Evolutionary conservation across 805 yeast genomes (phyloP), one percentile per base, ranked within the genome.

Genomic region (Clavispora carvajalis): DNA sequence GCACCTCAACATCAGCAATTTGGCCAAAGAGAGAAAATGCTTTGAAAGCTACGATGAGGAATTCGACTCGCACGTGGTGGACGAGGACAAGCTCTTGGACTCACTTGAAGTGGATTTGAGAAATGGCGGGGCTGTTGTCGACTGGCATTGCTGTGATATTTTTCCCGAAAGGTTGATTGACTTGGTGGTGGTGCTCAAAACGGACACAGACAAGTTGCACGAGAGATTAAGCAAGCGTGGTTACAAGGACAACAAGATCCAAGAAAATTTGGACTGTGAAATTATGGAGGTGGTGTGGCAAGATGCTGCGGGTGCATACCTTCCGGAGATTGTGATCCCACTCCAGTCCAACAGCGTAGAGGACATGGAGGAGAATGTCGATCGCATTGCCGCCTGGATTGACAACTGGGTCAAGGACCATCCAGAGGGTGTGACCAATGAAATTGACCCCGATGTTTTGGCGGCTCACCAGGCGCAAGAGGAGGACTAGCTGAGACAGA

Each of bases 131-230:
- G 71, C 74, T n/a, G 69, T 93, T 7, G 73, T 93, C 10, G 99
- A 93, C 62, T 93, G 99, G 99, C 99, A 93, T 59, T 93, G 91
- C 34, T 88, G 95, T 63, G 99, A 93, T 55, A 77, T 87, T 16
- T 91, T 93, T 57, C 98, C 98, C 1, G 98, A 89, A 58, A 69
- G 95, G 51, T 75, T 88, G 59, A 85, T 93, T 38, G 99, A 93
- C 61, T 71, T 93, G 46, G 98, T 93, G 5, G 84, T 89, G 29
- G 99, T 93, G 1, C 70, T 93, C 41, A 73, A 90, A 48, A 81
- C 95, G 34, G 84, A 85, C 54, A 88, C 85, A 54, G 65, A 80
- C 12, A 61, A 69, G 1, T 73, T 93, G 19, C 84, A 74, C 60
- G 95, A 88, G 38, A 73, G 99, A 53, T 69, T 93, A 51, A 68